Conservation (phyloP, 2,329 filamentous ascomycete species). For the Stromatinia cepivora region DNA sequence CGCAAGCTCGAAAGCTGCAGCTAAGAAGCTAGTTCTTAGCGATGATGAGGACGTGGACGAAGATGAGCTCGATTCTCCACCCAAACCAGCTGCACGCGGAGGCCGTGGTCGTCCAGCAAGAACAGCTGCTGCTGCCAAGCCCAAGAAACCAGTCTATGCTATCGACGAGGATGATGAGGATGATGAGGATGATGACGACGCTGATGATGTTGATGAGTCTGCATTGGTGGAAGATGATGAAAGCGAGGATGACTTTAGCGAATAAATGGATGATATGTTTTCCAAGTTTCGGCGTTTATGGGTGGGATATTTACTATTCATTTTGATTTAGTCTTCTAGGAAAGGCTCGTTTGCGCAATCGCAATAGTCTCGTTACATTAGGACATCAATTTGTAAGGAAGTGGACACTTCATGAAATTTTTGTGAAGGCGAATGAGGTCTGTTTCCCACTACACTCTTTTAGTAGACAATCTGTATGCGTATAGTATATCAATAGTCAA, state of each 20-base stretch:
- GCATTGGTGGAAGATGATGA: slow-evolving; percentile 38
- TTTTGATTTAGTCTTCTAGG: slow-evolving; percentile 8
- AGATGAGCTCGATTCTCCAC: slow-evolving; percentile 29
- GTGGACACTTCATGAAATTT: not conserved
- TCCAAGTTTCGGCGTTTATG: slow-evolving; percentile 9
- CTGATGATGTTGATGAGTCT: slow-evolving; percentile 42
- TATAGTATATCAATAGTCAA: slow-evolving; percentile 1
- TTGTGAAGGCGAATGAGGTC: not conserved
- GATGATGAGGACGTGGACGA: slow-evolving; percentile 37
- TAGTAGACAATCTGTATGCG: not conserved
- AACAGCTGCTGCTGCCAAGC: slow-evolving; percentile 15
- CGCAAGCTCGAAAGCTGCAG: not conserved
- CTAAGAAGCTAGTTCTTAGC: slow-evolving; percentile 23
- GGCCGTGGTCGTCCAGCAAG: slow-evolving; percentile 22
- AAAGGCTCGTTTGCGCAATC: not conserved
- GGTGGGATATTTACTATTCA: not conserved
- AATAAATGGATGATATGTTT: slow-evolving; percentile 24
- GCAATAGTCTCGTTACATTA: not conserved
- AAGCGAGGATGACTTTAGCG: slow-evolving; percentile 40
- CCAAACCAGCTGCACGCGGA: slow-evolving; percentile 39
- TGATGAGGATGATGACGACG: slow-evolving; percentile 40
- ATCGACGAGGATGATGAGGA: slow-evolving; percentile 33
- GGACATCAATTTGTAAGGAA: slow-evolving; percentile 10
- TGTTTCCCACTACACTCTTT: not conserved
- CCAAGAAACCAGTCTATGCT: slow-evolving; percentile 21